phyloP scores from a whole-genome alignment of 495 filamentous ascomycete genomes.

The Hypoxylon subgilvum region DNA sequence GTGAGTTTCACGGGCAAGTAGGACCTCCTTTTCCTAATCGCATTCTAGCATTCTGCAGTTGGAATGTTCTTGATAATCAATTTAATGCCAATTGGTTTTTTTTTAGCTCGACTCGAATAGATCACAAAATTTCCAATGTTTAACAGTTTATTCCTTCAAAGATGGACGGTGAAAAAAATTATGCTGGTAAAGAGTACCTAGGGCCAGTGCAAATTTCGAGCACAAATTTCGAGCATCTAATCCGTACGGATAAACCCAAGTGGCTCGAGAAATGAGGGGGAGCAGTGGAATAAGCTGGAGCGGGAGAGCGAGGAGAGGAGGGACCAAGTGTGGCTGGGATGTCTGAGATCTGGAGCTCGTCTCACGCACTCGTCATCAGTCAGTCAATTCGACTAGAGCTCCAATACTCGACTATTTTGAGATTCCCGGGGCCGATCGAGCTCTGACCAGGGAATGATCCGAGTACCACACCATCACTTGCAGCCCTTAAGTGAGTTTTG shows the following conservation, averaged over 20 bases:
- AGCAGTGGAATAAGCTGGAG: neutral
- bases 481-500: slow-evolving; percentile 29
- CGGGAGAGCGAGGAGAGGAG: neutral
- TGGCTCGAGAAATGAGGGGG: slow-evolving; percentile 28
- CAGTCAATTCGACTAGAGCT: slow-evolving; percentile 11
- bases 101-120: too few relatives aligned
- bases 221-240: slow-evolving; percentile 8
- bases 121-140: too few relatives aligned
- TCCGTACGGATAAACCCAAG: slow-evolving; percentile 29
- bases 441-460: slow-evolving; percentile 28
- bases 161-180: neutral
- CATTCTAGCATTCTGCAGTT: too few relatives aligned
- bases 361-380: slow-evolving; percentile 28
- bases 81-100: neutral
- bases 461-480: slow-evolving; percentile 30
- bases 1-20: slow-evolving; percentile 14
- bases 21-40: neutral
- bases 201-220: neutral
- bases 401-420: slow-evolving; percentile 23
- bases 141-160: too few relatives aligned
- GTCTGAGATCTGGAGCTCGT: slow-evolving; percentile 23
- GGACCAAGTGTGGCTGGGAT: slow-evolving; percentile 26
- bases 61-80: too few relatives aligned
- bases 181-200: neutral
- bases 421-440: slow-evolving; percentile 34